phyloP scores from a whole-genome alignment of 352 stramenopile species.

The Globisporangium uncinulatum region DNA sequence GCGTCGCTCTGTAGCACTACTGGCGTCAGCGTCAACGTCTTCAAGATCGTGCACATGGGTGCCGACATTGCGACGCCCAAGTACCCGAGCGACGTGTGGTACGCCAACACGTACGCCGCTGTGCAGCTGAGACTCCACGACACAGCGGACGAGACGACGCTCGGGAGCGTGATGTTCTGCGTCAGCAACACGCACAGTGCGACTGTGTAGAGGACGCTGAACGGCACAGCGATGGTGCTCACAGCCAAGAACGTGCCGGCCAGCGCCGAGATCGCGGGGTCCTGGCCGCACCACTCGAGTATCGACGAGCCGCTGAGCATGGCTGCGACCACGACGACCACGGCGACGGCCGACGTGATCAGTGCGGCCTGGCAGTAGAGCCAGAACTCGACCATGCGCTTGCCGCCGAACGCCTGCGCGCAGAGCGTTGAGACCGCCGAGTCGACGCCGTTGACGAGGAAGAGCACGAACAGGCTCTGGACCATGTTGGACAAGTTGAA shows the following conservation, averaged over 20 bases:
- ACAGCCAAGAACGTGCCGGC: conserved; percentile 20
- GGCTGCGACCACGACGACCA: conserved; percentile 10
- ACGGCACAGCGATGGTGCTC: conserved; percentile 15
- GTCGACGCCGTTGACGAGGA: conserved; percentile 18
- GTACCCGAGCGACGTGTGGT: conserved; percentile 28
- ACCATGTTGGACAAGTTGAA: conserved; percentile 17
- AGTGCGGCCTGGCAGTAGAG: conserved; percentile 33
- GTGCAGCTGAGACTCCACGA: conserved; percentile 14
- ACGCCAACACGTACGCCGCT: conserved; percentile 31
- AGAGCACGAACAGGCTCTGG: conserved; percentile 14
- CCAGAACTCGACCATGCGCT: conserved; percentile 31
- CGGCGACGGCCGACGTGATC: conserved; percentile 12
- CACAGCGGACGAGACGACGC: conserved; percentile 20
- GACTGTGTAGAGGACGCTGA: conserved; percentile 19
- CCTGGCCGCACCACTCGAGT: conserved; percentile 26
- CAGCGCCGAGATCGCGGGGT: conserved; percentile 18
- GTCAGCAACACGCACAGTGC: conserved; percentile 24
- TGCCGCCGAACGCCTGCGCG: conserved; percentile 30
- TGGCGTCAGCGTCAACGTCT: conserved; percentile 18
- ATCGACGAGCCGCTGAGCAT: conserved; percentile 22
- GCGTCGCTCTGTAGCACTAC: conserved; percentile 18
- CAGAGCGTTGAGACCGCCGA: conserved; percentile 24
- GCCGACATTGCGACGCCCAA: conserved; percentile 24
- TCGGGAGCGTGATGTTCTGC: conserved; percentile 31
- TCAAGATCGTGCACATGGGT: conserved; percentile 20